phyloP scores from a whole-genome alignment of 1,284 basidiomycete genomes.

The Ustilago loliicola region DNA sequence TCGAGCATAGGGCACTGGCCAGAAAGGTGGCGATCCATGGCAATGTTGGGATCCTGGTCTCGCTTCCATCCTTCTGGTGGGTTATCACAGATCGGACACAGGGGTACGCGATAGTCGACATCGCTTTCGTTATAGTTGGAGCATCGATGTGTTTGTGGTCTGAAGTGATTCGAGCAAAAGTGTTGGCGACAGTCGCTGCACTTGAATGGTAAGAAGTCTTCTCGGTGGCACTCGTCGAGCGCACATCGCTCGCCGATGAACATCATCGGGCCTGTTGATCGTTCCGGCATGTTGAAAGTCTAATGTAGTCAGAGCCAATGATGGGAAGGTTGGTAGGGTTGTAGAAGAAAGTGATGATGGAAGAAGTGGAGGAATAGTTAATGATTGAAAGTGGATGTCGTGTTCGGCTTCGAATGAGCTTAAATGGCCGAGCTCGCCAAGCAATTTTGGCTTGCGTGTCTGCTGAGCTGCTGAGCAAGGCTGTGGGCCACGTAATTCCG shows the following conservation, averaged over 20 bases:
- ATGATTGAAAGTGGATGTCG: constrained; percentile 5
- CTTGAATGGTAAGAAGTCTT: constrained; percentile 65
- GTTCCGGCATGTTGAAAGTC: constrained; percentile 39
- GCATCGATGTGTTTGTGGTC: constrained; percentile 51
- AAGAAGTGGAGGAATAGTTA: not conserved
- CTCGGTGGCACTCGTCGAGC: constrained; percentile 57
- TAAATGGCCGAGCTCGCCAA: constrained; percentile 41
- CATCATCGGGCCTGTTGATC: constrained; percentile 60
- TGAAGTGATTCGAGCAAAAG: constrained; percentile 57
- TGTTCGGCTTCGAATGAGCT: constrained; percentile 28
- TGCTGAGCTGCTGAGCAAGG: not conserved
- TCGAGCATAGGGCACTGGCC: constrained; percentile 56
- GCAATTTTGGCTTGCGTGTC: constrained; percentile 9
- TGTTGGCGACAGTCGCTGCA: constrained; percentile 59
- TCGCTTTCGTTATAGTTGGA: constrained; percentile 20
- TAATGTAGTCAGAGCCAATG: not conserved
- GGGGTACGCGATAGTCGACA: constrained; percentile 56
- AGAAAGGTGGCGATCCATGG: constrained; percentile 61
- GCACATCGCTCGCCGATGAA: constrained; percentile 64
- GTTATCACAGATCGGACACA: constrained; percentile 63
- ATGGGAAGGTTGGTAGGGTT: not conserved
- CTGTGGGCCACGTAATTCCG: constrained; percentile 10
- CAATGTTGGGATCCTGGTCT: constrained; percentile 64
- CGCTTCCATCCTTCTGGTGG: constrained; percentile 60
- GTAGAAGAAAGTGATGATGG: not conserved